phyloP scores from a whole-genome alignment of 495 filamentous ascomycete species.

The Tuber brumale region DNA sequence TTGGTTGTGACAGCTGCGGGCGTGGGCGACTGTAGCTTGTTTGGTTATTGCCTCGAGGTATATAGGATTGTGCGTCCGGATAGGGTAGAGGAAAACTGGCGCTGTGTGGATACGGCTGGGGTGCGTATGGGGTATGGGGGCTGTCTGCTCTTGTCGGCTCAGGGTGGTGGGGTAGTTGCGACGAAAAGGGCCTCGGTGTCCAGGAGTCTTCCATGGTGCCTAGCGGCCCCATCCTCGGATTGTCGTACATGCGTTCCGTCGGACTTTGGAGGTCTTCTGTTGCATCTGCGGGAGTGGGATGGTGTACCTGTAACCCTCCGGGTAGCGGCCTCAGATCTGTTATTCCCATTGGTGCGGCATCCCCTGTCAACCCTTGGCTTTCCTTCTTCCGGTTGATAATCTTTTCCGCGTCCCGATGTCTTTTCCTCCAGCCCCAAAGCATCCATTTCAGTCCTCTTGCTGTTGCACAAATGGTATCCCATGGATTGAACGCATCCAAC shows the following conservation, averaged over 20 bases:
- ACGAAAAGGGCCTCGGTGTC: neutral
- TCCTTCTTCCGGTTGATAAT: conserved; percentile 20
- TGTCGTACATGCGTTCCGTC: neutral
- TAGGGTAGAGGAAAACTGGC: neutral
- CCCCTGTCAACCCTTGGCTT: neutral
- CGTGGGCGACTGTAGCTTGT: neutral
- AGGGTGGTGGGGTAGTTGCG: neutral
- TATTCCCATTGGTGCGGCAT: conserved; percentile 1
- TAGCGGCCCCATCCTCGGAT: neutral
- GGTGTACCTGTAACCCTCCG: conserved; percentile 23
- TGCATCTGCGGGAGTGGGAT: conserved; percentile 22
- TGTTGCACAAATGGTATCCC: conserved; percentile 74
- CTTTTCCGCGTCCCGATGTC: conserved; percentile 44
- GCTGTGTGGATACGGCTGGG: neutral
- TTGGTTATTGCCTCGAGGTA: neutral
- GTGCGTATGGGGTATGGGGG: neutral
- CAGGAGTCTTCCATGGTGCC: neutral
- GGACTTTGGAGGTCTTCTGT: neutral
- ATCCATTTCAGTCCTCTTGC: conserved; percentile 75
- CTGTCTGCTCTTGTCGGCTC: conserved; percentile 1
- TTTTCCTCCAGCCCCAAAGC: conserved; percentile 59
- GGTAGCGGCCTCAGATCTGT: neutral
- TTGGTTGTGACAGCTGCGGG: neutral
- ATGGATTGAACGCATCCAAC: conserved; percentile 68
- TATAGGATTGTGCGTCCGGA: neutral